Evolutionary conservation across 805 yeast genomes (phyloP), one percentile per base, ranked within the genome.

Genomic region (Ogataea degrootiae): DNA sequence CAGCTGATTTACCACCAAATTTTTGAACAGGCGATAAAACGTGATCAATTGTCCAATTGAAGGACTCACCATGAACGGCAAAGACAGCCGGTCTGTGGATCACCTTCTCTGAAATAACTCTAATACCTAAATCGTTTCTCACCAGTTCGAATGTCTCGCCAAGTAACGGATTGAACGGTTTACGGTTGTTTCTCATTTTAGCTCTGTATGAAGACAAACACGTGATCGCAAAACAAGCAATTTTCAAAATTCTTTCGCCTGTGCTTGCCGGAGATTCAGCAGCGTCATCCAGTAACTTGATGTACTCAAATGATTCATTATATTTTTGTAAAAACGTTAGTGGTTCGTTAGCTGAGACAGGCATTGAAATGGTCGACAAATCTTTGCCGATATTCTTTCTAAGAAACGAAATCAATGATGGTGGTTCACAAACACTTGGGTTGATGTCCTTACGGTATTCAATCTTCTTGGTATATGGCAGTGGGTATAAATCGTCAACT

Each of bases 341-440:
- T 0, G 99, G 99, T 66, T 94, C 99, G 68, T 94, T 94, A 46
- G 90, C 78, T 1, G 94, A 83, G 7, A 94, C 96, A 1, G 99
- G 99, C 91, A 92, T 90, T 0, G 96, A 83, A 40, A 91, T 77
- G 1, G 89, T 75, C 0, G 90, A 75, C 48, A 94, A 64, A 65
- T 92, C 98, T 60, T 91, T 92, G 19, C 97, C 97, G 11, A 92
- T 94, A 56, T 89, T 90, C 64, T 91, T 91, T 48, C 96, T 76
- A 43, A 94, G 73, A 57, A 90, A 80, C 1, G 88, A 77, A 46
- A 92, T 70, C 34, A 92, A 66, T 52, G 94, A 85, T 11, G 97
- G 97, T 3, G 98, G 98, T 0, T 80, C 69, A 34, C 82, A 75
- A 0, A 69, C 71, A 45, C 87, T 76, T n/a, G 71, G 70, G 3